phyloP scores from a whole-genome alignment of 495 filamentous ascomycete genomes.

The Xylaria acuta region DNA sequence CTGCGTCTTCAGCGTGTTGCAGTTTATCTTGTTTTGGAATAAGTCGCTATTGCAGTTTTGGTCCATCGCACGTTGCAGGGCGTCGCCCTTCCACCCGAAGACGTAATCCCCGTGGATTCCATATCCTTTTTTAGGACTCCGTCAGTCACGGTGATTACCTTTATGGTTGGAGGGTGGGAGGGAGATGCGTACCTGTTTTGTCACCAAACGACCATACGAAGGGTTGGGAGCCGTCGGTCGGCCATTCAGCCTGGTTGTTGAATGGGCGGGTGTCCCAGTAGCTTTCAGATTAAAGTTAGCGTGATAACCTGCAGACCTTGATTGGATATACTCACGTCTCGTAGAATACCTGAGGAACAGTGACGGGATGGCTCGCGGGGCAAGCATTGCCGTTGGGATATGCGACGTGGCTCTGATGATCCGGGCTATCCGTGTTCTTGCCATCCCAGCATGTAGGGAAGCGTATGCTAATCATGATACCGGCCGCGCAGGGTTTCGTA shows the following conservation, averaged over 20 bases:
- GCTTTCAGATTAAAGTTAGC: conserved; percentile 23
- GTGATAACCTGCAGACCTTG: background rate
- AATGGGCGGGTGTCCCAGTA: conserved; percentile 52
- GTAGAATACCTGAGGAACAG: conserved; percentile 68
- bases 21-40: conserved; percentile 45
- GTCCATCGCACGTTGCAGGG: conserved; percentile 49
- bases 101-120: conserved; percentile 49
- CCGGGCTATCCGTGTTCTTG: conserved; percentile 47
- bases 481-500: conserved; percentile 40
- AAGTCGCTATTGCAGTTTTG: conserved; percentile 48
- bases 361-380: conserved; percentile 62
- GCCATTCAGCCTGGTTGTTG: conserved; percentile 49
- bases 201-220: conserved; percentile 54
- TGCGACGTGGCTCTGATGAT: conserved; percentile 53
- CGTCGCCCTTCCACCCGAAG: conserved; percentile 54
- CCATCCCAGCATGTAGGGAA: conserved; percentile 54
- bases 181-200: conserved; percentile 20
- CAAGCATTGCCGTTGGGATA: conserved; percentile 57
- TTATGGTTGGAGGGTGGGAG: too few species aligned
- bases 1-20: conserved; percentile 48
- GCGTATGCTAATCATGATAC: conserved; percentile 51
- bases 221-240: conserved; percentile 46
- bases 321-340: conserved; percentile 52
- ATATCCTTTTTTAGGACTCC: too few species aligned
- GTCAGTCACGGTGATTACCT: too few species aligned